Base-by-base conservation (phyloP, 495 filamentous ascomycete species). In the Hyphodiscus hymeniophilus region DNA sequence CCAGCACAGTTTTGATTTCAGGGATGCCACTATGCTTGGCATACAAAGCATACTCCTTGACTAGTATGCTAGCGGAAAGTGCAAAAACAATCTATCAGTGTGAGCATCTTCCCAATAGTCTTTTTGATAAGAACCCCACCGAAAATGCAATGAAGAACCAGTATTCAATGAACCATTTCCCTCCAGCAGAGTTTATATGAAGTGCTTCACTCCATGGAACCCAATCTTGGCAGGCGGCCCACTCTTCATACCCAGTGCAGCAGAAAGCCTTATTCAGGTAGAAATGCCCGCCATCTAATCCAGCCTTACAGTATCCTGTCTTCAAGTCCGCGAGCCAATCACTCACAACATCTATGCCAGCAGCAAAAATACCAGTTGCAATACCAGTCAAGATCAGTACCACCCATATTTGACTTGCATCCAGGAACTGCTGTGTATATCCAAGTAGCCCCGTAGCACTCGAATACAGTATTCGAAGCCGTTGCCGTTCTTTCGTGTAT, bases 1-100 rank as follows among this genome's bases (percentile, higher is more conserved):
- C 92, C 48, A 98, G 70, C 0, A 98, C 80, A 10, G 92, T 97
- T 70, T 98, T 98, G 55, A 98, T 94, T 66, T 98, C 92, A 7
- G 92, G 91, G 52, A 98, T 96, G 59, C 92, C 92, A 62, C 89
- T 95, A 56, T 97, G 94, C 60, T 85, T 89, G 32, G 92, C 92
- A 66, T 95, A 88, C 8, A 84, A 71, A 11, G 90, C 87, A 66
- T 88, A 98, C 40, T 76, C 74, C 55, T 82, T 80, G 16, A 97
- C 92, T 33, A 98, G 64, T 32, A 90, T 54, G 48, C 82, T 85
- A 13, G 92, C 91, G 35, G 75, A 79, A 15, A 78, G 63, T 22
- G 92, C 92, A 62, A 96, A 95, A 22, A 85, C 53, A 17, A 94
- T 70, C 86, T 91, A 53, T 39, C 13, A 41, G 64, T 35, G 24